Conservation (phyloP, 129 eudicot genomes). For the Flaveria robusta region DNA sequence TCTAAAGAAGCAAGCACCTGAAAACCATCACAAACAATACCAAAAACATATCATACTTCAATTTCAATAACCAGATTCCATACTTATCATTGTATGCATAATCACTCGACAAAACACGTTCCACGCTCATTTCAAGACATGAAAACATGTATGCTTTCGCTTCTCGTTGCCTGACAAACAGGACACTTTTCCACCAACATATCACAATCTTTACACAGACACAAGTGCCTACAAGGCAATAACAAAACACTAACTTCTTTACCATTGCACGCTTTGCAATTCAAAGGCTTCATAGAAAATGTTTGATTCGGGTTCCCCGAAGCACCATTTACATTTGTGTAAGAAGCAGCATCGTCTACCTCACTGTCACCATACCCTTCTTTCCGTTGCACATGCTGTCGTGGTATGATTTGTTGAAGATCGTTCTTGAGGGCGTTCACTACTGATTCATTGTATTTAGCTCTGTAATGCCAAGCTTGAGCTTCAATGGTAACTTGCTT, state of each 20-base stretch:
- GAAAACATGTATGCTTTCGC: slow-evolving; percentile 62
- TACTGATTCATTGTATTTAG: slow-evolving; percentile 75
- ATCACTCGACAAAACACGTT: slow-evolving; percentile 19
- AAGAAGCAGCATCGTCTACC: slow-evolving; percentile 64
- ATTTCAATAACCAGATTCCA: slow-evolving; percentile 13
- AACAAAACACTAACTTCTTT: slow-evolving; percentile 57
- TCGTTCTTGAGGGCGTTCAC: slow-evolving; percentile 58
- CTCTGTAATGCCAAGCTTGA: slow-evolving; percentile 70
- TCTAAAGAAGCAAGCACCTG: not conserved
- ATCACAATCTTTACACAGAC: slow-evolving; percentile 67
- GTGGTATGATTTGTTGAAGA: slow-evolving; percentile 59
- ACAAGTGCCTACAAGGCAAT: slow-evolving; percentile 74
- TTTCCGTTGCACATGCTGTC: slow-evolving; percentile 35
- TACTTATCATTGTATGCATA: slow-evolving; percentile 2
- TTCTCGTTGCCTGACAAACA: slow-evolving; percentile 54
- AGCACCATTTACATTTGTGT: slow-evolving; percentile 26
- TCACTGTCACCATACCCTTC: slow-evolving; percentile 80
- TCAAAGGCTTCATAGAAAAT: slow-evolving; percentile 2
- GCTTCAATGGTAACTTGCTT: slow-evolving; percentile 65
- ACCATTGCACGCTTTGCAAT: slow-evolving; percentile 55
- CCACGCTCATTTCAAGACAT: slow-evolving; percentile 42
- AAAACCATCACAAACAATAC: slow-evolving; percentile 18
- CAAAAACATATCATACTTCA: slow-evolving; percentile 13
- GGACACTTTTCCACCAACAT: slow-evolving; percentile 53
- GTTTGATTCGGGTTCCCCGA: slow-evolving; percentile 15